Evolutionary conservation across 306 rosid genomes (phyloP), one percentile per base, ranked within the genome.

Genomic region (Acacia acuminata): DNA sequence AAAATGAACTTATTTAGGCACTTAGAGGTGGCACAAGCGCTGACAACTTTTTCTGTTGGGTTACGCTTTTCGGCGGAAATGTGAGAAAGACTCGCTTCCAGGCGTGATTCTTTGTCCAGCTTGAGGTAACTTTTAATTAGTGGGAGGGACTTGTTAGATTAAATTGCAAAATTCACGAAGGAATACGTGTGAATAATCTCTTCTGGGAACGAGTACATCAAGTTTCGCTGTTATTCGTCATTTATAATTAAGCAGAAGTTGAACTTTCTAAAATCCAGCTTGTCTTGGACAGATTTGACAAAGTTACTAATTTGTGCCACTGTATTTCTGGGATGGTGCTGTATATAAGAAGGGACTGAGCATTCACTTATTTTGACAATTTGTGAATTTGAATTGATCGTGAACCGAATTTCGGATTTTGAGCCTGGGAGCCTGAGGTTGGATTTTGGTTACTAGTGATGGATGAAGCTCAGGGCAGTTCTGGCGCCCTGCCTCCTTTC

Each of bases 401-500:
- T 40, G 13, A 69, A 40, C 5, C 51, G 14, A 42, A 30, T 40
- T 38, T 69, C 10, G 50, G 32, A 8, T 36, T 68, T 69, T 69
- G 74, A 42, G 16, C 24, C 20, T 67, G 32, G 77, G 81, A 44
- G 44, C 76, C 70, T 84, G 65, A 71, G 14, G 27, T 75, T 83
- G 79, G 86, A 81, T 79, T 30, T 71, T 65, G 40, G 30, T 70
- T 43, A 10, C 19, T 24, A 13, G 40, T 76, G 79, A 96, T 96
- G 98, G 97, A 96, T 79, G 94, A 96, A 80, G 90, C 73, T 86
- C 91, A 87, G 73, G 89, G 89, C 17, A 82, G 87, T 83, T 81
- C 85, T 11, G 84, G 73, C 83, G 88, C 97, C 20, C 64, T 94
- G 86, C 97, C 98, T 53, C 96, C 94, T 27, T 96, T 96, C 85